Evolutionary conservation across 176 grass and related monocot species (phyloP), one percentile per base, ranked within the genome.

Genomic region (Alopecurus myosuroides): DNA sequence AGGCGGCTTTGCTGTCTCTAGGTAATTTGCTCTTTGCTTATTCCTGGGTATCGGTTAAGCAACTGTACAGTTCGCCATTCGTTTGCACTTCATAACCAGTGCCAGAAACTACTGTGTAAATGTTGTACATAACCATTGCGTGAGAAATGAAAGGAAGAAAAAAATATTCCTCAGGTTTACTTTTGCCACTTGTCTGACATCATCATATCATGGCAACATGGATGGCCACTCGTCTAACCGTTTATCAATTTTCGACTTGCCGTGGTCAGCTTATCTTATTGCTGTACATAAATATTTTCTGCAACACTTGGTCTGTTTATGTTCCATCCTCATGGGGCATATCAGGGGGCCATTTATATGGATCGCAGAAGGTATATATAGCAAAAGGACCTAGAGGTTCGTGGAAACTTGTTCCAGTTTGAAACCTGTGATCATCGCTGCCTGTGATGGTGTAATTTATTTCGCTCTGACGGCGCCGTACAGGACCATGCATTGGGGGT

Each of bases 101-200:
- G 25, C 63, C 64, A 56, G 52, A 78, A 82, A 71, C 13, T 11
- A 73, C 79, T 64, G 2, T 90, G 83, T 86, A 90, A 82, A 90
- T 90, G 44, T 53, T 86, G 88, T 86, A 79, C 6, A 90, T 86
- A 86, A 73, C 25, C 17, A 66, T 37, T 78, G 64, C 60, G n/a
- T 58, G 69, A 85, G 37, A 45, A 85, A 85, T 81, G 76, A 68
- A 76, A 89, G 30, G 19, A 29, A 80, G 45, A 81, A 58, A 17
- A 29, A 57, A 23, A 6, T 70, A 12, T 25, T 88, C 13, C 63
- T 14, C 28, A 60, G 46, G 22, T 30, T 28, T 25, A 45, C 25
- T 14, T 31, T 34, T 29, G 78, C 64, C 14, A 57, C 30, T 17
- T 6, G 30, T 3, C 25, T 39, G n/a, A 7, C 56, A 82, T 79